These are phyloP conservation scores for Mucor racemosus DNA, from an alignment of 371 early-diverging fungal species.

Conservation along the genomic window DNA sequence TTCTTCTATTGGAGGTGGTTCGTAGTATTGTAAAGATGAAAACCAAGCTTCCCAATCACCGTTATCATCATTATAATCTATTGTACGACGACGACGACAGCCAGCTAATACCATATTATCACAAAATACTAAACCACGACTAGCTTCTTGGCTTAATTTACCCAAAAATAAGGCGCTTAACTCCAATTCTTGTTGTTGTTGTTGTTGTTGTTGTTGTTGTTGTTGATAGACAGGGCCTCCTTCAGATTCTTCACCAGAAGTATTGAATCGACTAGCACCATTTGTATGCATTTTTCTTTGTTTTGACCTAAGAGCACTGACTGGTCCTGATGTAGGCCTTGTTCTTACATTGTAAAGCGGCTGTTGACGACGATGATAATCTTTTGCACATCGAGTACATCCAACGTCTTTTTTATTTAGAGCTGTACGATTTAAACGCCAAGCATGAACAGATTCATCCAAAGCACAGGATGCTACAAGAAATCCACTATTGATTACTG, in stretches of 20 bases:
- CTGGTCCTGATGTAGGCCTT: neutral
- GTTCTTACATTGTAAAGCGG: neutral
- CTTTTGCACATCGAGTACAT: conserved; percentile 32
- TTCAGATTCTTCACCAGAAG: conserved; percentile 1
- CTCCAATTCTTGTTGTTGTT: too few species aligned
- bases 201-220: neutral
- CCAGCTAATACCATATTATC: conserved; percentile 46
- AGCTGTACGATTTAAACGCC: conserved; percentile 39
- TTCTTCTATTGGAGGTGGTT: conserved; percentile 19
- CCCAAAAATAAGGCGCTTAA: conserved; percentile 32
- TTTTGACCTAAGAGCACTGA: neutral
- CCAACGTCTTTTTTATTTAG: conserved; percentile 24
- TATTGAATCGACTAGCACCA: neutral
- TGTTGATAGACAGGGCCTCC: neutral
- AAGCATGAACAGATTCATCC: conserved; percentile 41
- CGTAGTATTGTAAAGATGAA: conserved; percentile 40
- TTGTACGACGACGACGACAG: conserved; percentile 21
- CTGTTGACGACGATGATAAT: conserved; percentile 30
- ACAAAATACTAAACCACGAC: conserved; percentile 40
- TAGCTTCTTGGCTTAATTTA: conserved; percentile 32
- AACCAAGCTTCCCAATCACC: conserved; percentile 50
- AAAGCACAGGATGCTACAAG: conserved; percentile 39
- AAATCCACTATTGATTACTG: conserved; percentile 42
- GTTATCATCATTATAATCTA: neutral
- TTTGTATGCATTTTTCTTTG: neutral